Conservation (phyloP, 2,329 filamentous ascomycete species). For the Hypomyces rosellus region DNA sequence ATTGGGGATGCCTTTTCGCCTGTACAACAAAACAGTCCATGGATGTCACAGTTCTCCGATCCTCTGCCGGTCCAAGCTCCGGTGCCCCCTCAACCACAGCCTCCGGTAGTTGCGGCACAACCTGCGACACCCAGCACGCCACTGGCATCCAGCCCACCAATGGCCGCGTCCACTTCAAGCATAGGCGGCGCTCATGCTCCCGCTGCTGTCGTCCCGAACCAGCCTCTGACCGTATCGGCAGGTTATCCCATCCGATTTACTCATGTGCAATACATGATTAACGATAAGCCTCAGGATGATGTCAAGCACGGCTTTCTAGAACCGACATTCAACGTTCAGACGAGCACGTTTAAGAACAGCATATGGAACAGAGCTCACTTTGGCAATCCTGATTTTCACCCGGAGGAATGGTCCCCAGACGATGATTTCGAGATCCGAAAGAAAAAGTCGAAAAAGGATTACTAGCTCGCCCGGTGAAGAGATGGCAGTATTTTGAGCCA, state of each 20-base stretch:
- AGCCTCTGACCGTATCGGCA: constrained; percentile 7
- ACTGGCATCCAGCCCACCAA: constrained; percentile 12
- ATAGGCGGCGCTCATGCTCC: constrained; percentile 10
- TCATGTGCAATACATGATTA: constrained; percentile 26
- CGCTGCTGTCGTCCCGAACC: not conserved
- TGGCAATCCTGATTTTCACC: constrained; percentile 51
- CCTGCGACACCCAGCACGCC: constrained; percentile 23
- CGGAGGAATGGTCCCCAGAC: constrained; percentile 38
- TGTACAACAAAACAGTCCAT: constrained; percentile 31
- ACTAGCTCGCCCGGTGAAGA: not conserved
- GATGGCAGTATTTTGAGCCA: not conserved
- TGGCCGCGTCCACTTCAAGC: constrained; percentile 1
- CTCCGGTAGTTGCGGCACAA: constrained; percentile 26
- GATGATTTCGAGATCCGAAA: constrained; percentile 30
- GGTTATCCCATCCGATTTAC: constrained; percentile 43
- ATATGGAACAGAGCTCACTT: constrained; percentile 63
- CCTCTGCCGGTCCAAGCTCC: constrained; percentile 17
- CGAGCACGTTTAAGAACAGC: constrained; percentile 58
- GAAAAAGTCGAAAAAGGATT: constrained; percentile 13
- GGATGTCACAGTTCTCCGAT: constrained; percentile 30
- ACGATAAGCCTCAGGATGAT: constrained; percentile 39
- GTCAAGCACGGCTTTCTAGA: constrained; percentile 37
- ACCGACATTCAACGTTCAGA: constrained; percentile 42
- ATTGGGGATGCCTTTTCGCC: constrained; percentile 27
- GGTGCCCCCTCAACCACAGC: constrained; percentile 18